phyloP scores from a whole-genome alignment of 2,329 filamentous ascomycete species.

The Colletotrichum magnum region DNA sequence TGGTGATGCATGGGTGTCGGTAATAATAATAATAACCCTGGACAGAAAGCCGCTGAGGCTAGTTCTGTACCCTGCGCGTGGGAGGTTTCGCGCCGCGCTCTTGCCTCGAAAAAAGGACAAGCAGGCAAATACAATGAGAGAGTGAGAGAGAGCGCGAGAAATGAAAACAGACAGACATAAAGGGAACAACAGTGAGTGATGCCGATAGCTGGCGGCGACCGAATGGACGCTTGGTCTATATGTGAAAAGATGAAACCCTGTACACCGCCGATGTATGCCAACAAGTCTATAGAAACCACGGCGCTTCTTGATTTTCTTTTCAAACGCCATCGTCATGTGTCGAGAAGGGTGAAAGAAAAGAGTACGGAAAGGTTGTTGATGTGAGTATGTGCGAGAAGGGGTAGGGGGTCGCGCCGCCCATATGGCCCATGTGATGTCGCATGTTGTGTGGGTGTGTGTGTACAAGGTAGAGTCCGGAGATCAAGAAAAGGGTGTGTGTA shows the following conservation, averaged over 20 bases:
- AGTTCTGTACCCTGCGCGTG: constrained; percentile 13
- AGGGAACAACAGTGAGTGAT: constrained; percentile 6
- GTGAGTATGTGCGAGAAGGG: background rate
- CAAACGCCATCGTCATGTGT: constrained; percentile 19
- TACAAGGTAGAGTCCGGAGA: background rate
- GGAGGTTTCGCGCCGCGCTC: background rate
- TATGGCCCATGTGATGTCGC: background rate
- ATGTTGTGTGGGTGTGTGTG: background rate
- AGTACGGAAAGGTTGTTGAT: background rate
- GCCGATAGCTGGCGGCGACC: constrained; percentile 17
- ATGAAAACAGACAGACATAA: too few species aligned
- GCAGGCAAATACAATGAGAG: constrained; percentile 5
- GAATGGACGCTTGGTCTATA: constrained; percentile 26
- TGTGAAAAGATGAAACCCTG: constrained; percentile 2
- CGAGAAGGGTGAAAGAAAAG: constrained; percentile 11
- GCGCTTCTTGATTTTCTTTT: constrained; percentile 3
- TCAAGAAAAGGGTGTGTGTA: background rate
- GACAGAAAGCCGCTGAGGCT: constrained; percentile 6
- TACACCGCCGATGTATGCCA: constrained; percentile 29
- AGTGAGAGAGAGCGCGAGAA: too few species aligned
- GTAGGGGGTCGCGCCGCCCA: too few species aligned
- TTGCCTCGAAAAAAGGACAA: constrained; percentile 5
- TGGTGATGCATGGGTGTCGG: constrained; percentile 18
- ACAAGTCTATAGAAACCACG: constrained; percentile 32
- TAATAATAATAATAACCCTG: constrained; percentile 23